Conservation (phyloP, 805 yeast genomes). For the Kodamaea kaohsiungensis region DNA sequence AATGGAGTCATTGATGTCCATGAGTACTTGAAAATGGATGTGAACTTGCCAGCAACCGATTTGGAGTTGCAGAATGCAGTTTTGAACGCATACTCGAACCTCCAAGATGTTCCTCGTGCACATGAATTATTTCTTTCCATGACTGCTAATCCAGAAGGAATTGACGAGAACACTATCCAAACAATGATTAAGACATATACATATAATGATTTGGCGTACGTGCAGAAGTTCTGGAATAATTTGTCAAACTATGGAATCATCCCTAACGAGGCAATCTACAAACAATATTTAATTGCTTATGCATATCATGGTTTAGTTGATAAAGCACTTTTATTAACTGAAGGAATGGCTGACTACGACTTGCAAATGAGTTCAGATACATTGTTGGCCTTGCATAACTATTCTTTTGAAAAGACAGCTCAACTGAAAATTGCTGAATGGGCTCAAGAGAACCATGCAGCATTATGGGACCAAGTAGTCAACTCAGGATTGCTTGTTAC, state of each 20-base stretch:
- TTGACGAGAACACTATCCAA: conserved; percentile 63
- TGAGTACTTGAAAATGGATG: conserved; percentile 62
- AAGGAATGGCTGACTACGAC: conserved; percentile 49
- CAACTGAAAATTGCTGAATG: conserved; percentile 34
- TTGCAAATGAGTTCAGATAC: conserved; percentile 45
- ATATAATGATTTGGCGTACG: conserved; percentile 53
- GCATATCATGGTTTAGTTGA: conserved; percentile 63
- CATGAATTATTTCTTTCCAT: conserved; percentile 63
- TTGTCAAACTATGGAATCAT: conserved; percentile 52
- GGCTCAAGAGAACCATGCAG: conserved; percentile 30
- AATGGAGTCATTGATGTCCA: conserved; percentile 70
- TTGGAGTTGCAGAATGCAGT: conserved; percentile 59
- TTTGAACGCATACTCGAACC: conserved; percentile 61
- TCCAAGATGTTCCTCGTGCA: conserved; percentile 57
- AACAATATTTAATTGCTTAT: conserved; percentile 67
- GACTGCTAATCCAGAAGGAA: conserved; percentile 53
- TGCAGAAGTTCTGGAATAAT: conserved; percentile 61
- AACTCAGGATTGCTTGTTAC: conserved; percentile 26
- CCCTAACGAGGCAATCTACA: conserved; percentile 54
- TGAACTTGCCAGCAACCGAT: conserved; percentile 50
- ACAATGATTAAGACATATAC: conserved; percentile 68
- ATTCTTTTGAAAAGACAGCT: conserved; percentile 31
- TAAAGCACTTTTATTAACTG: conserved; percentile 54
- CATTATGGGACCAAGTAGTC: conserved; percentile 28
- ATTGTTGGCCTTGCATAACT: conserved; percentile 49